Base-by-base conservation (phyloP, 768 basidiomycete species). In the Russula sp. region DNA sequence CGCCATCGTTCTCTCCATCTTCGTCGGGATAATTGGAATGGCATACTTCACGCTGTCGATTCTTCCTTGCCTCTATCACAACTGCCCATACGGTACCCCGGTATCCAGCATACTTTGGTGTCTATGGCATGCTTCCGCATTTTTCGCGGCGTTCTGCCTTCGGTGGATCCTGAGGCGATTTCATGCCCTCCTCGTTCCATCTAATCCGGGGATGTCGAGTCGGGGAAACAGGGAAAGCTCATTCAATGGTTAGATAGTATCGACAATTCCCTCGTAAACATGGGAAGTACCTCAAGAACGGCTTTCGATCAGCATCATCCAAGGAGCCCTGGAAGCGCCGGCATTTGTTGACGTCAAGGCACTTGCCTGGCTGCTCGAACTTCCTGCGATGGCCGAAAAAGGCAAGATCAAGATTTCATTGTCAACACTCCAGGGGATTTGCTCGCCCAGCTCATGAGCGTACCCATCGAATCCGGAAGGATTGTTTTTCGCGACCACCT, bases 21-120 rank as follows among this genome's bases (percentile, higher is more conserved):
- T 57, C 11, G 62, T 70, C 13, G 55, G 53, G 13, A 5, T 54
- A 9, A 38, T 62, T 22, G 62, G 48, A 28, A 4, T 66, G 10
- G 52, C 58, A 32, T 70, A 70, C 46, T n/a, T 65, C 24, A 46
- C 48, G 24, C 57, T 66, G 24, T 63, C 70, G 28, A 49, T 67
- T 38, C 53, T 71, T 20, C 61, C 71, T 20, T 59, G 57, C 40
- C 9, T 68, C 38, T 58, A 52, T 22, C 62, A 53, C 28, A 32
- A 59, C 22, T 70, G 61, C 42, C 71, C 71, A 20, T 71, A 67
- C 61, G 56, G 59, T 22, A 71, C 71, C 10, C 67, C 70, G 0
- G 32, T 67, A 26, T 61, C 70, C 8, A 48, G 40, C 18, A 38
- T 56, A 46, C 32, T 49, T 13, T 56, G 57, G 57, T 44, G 36